phyloP scores from a whole-genome alignment of 108 stramenopile species.

The Fistulifera pelliculosa region DNA sequence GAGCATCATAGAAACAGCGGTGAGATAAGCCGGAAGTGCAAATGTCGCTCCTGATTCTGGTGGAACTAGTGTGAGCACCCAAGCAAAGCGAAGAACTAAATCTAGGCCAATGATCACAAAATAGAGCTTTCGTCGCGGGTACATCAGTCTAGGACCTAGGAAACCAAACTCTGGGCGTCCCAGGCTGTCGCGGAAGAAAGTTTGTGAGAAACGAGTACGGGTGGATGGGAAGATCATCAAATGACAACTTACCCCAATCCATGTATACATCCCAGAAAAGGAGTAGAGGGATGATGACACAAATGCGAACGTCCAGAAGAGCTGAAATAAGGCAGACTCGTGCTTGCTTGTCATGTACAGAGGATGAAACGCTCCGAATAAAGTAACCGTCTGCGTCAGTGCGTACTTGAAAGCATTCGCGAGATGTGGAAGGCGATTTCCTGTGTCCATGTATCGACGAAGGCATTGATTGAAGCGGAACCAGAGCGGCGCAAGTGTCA shows the following conservation, averaged over 20 bases:
- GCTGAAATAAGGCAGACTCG: constrained; percentile 37
- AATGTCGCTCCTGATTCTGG: constrained; percentile 71
- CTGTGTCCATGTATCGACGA: constrained; percentile 71
- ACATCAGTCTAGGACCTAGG: constrained; percentile 83
- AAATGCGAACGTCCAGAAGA: constrained; percentile 77
- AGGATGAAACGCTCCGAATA: constrained; percentile 88
- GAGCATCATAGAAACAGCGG: constrained; percentile 62
- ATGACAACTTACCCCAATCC: constrained; percentile 66
- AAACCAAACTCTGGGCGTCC: constrained; percentile 53
- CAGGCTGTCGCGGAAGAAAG: constrained; percentile 8
- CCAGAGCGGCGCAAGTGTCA: constrained; percentile 77
- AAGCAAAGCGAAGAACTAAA: constrained; percentile 81
- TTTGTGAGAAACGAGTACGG: too few relatives aligned
- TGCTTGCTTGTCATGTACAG: constrained; percentile 49
- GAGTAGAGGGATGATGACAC: constrained; percentile 73
- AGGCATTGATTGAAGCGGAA: constrained; percentile 91
- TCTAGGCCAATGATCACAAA: constrained; percentile 48
- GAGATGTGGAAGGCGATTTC: constrained; percentile 71
- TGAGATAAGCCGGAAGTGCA: constrained; percentile 74
- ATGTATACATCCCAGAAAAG: constrained; percentile 89
- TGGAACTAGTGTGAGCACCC: constrained; percentile 81
- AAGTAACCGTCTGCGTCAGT: constrained; percentile 81
- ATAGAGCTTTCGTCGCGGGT: constrained; percentile 54
- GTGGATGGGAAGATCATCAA: too few relatives aligned
- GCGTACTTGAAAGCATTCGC: constrained; percentile 89